Evolutionary conservation across 495 filamentous ascomycete genomes (phyloP).

Genomic region (Penicillium longicatenatum): DNA sequence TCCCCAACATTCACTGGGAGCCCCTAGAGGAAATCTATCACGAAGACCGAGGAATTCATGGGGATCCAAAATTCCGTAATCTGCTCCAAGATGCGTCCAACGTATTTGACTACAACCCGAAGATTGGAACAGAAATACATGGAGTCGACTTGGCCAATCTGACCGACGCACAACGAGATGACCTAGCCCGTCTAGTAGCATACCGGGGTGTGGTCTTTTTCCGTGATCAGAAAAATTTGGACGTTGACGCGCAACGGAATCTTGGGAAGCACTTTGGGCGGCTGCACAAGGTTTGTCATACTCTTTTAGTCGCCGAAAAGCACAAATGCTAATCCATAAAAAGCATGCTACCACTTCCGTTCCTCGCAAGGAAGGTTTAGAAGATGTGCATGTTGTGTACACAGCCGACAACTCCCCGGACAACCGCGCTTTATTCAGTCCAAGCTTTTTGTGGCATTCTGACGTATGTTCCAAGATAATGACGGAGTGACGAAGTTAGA

Average conservation of each 20-base stretch:
- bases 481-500: not conserved
- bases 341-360: slow-evolving; percentile 59
- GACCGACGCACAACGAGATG: slow-evolving; percentile 70
- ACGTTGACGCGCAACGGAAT: slow-evolving; percentile 66
- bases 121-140: slow-evolving; percentile 72
- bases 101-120: slow-evolving; percentile 64
- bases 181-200: slow-evolving; percentile 71
- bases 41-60: slow-evolving; percentile 54
- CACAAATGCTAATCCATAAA: not conserved
- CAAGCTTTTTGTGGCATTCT: slow-evolving; percentile 62
- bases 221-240: slow-evolving; percentile 65
- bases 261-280: slow-evolving; percentile 68
- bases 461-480: slow-evolving; percentile 45
- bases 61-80: slow-evolving; percentile 56
- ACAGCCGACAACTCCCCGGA: slow-evolving; percentile 63
- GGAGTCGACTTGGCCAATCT: slow-evolving; percentile 69
- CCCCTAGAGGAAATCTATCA: slow-evolving; percentile 53
- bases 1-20: slow-evolving; percentile 58
- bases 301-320: not conserved
- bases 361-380: slow-evolving; percentile 59
- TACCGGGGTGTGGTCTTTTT: slow-evolving; percentile 75
- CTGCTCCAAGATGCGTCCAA: slow-evolving; percentile 52
- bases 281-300: slow-evolving; percentile 55
- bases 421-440: slow-evolving; percentile 53
- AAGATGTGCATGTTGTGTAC: slow-evolving; percentile 72